Conservation (phyloP, 306 rosid genomes). For the Comarum palustre region DNA sequence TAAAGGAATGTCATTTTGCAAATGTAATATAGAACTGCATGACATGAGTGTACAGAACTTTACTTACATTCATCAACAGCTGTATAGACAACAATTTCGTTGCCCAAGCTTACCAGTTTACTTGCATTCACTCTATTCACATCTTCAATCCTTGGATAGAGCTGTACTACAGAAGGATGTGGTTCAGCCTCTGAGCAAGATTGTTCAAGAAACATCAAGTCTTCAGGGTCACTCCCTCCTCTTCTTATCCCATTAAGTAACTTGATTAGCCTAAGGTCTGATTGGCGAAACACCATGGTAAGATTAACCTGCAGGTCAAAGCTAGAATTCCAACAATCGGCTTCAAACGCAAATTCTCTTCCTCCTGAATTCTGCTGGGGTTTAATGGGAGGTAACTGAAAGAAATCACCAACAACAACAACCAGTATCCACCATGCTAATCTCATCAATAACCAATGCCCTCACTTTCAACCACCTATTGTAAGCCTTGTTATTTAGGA, state of each 20-base stretch:
- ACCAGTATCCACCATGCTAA: slow-evolving; percentile 50
- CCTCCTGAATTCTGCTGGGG: neutral
- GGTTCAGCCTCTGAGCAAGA: slow-evolving; percentile 20
- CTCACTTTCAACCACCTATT: slow-evolving; percentile 40
- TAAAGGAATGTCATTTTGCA: neutral
- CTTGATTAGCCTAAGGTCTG: slow-evolving; percentile 37
- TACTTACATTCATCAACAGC: too few species aligned
- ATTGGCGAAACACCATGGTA: slow-evolving; percentile 48
- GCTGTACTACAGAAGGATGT: slow-evolving; percentile 41
- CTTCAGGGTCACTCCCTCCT: slow-evolving; percentile 36
- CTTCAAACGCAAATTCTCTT: slow-evolving; percentile 53
- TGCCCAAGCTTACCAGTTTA: slow-evolving; percentile 36
- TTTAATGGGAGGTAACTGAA: slow-evolving; percentile 50
- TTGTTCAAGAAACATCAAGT: slow-evolving; percentile 28
- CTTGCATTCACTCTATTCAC: slow-evolving; percentile 42
- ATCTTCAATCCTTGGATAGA: slow-evolving; percentile 40
- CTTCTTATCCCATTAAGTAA: slow-evolving; percentile 51
- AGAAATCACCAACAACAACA: slow-evolving; percentile 61
- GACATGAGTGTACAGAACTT: too few species aligned
- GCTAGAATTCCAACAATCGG: slow-evolving; percentile 50
- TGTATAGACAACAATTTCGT: slow-evolving; percentile 28
- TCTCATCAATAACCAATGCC: slow-evolving; percentile 57
- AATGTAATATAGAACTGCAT: neutral
- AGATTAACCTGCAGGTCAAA: slow-evolving; percentile 45
- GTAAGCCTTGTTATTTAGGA: slow-evolving; percentile 11